phyloP scores from a whole-genome alignment of 2,329 filamentous ascomycete genomes.

The Ascochyta viciae-villosae region DNA sequence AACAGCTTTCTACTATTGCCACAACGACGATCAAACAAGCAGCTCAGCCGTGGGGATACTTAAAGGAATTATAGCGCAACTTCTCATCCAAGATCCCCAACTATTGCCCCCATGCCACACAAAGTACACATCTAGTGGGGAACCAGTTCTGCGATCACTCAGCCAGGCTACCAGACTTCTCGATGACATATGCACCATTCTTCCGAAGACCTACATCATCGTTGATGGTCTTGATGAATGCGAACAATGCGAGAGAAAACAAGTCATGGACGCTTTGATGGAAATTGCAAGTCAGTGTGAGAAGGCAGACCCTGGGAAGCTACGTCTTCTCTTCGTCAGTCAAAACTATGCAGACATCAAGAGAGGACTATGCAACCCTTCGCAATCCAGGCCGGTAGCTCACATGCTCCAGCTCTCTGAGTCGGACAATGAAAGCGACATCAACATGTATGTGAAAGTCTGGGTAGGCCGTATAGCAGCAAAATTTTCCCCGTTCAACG shows the following conservation, averaged over 20 bases:
- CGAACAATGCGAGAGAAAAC: conserved; percentile 25
- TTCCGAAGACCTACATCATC: conserved; percentile 30
- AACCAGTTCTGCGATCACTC: conserved; percentile 25
- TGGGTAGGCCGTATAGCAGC: conserved; percentile 25
- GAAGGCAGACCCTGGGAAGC: conserved; percentile 22
- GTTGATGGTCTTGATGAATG: conserved; percentile 39
- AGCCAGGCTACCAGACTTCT: conserved; percentile 25
- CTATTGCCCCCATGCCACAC: conserved; percentile 25
- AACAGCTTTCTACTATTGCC: conserved; percentile 35
- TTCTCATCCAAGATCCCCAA: conserved; percentile 22
- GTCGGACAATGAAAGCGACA: conserved; percentile 28
- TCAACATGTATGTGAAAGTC: conserved; percentile 21
- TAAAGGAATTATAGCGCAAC: conserved; percentile 27
- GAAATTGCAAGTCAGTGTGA: conserved; percentile 23
- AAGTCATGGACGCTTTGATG: conserved; percentile 25
- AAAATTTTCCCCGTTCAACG: conserved; percentile 22
- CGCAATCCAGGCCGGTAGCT: conserved; percentile 10
- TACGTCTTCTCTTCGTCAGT: conserved; percentile 35
- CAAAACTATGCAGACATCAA: conserved; percentile 35
- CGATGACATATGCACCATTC: conserved; percentile 25
- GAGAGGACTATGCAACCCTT: conserved; percentile 14
- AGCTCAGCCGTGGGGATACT: conserved; percentile 25
- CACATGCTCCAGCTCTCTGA: conserved; percentile 23
- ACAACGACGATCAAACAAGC: conserved; percentile 21
- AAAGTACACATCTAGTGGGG: conserved; percentile 21